phyloP scores from a whole-genome alignment of 2,329 filamentous ascomycete species.

The Pseudogymnoascus sp. region DNA sequence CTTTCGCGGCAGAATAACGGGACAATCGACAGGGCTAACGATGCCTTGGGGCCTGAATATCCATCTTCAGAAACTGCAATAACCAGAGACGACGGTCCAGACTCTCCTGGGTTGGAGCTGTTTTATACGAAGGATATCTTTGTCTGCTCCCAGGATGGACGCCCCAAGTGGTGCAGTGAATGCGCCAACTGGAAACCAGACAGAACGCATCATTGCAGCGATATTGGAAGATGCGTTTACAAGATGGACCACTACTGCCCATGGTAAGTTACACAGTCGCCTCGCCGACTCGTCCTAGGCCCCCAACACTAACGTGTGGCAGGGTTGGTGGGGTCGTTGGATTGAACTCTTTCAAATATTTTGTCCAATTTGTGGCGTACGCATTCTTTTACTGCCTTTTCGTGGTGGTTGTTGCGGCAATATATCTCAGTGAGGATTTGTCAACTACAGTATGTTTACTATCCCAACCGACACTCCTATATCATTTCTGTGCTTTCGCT shows the following conservation, averaged over 20 bases:
- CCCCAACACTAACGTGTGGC: background rate
- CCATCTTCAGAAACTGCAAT: conserved; percentile 20
- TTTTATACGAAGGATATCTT: conserved; percentile 83
- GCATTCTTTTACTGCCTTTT: conserved; percentile 60
- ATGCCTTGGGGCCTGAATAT: background rate
- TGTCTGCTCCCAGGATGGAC: conserved; percentile 72
- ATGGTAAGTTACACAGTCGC: conserved; percentile 41
- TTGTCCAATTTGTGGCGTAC: conserved; percentile 79
- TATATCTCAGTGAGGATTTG: conserved; percentile 48
- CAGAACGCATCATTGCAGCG: conserved; percentile 76
- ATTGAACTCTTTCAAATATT: conserved; percentile 85
- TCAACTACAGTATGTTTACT: background rate
- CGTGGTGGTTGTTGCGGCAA: conserved; percentile 54
- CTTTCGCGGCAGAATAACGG: conserved; percentile 21
- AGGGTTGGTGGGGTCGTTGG: conserved; percentile 89
- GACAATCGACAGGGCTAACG: conserved; percentile 12
- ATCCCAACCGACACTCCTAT: background rate
- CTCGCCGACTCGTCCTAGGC: background rate
- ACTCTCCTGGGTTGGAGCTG: conserved; percentile 60
- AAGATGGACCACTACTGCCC: conserved; percentile 97
- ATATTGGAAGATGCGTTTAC: conserved; percentile 70
- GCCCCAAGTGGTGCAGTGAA: conserved; percentile 77
- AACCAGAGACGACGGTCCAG: conserved; percentile 34
- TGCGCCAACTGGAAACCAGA: conserved; percentile 87
- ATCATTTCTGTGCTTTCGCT: background rate